Conservation (phyloP, 768 basidiomycete genomes). For the Phylloporus arenicola region DNA sequence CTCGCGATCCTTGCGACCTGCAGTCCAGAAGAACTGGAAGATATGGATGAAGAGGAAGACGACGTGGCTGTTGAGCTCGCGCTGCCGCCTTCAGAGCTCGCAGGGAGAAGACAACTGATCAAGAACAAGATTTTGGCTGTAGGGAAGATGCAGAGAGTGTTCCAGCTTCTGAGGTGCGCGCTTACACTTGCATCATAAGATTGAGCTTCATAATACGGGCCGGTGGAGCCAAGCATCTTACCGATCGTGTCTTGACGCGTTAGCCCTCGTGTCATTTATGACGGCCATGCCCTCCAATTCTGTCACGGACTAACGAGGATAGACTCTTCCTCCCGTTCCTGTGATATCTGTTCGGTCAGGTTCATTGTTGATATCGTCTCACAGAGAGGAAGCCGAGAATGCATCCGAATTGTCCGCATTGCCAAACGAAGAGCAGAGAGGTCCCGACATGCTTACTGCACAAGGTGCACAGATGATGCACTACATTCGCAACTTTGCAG, state of each 20-base stretch:
- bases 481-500: conserved; percentile 67
- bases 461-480: conserved; percentile 54
- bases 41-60: conserved; percentile 46
- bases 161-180: conserved; percentile 74
- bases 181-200: not conserved
- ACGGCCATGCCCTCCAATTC: not conserved
- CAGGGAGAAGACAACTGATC: conserved; percentile 67
- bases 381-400: conserved; percentile 74
- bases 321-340: not conserved
- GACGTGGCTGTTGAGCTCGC: conserved; percentile 25
- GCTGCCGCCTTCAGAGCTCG: conserved; percentile 37
- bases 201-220: not conserved
- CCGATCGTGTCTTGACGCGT: not conserved
- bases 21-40: conserved; percentile 86
- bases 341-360: not conserved
- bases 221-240: not conserved
- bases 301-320: not conserved
- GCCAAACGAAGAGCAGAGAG: conserved; percentile 35
- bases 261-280: not conserved
- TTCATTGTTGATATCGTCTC: not conserved
- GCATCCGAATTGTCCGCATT: conserved; percentile 55
- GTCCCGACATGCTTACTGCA: conserved; percentile 56
- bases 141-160: conserved; percentile 85
- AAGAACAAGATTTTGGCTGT: conserved; percentile 94
- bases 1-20: conserved; percentile 92